phyloP scores from a whole-genome alignment of 768 basidiomycete species.

The Exsudoporus frostii region DNA sequence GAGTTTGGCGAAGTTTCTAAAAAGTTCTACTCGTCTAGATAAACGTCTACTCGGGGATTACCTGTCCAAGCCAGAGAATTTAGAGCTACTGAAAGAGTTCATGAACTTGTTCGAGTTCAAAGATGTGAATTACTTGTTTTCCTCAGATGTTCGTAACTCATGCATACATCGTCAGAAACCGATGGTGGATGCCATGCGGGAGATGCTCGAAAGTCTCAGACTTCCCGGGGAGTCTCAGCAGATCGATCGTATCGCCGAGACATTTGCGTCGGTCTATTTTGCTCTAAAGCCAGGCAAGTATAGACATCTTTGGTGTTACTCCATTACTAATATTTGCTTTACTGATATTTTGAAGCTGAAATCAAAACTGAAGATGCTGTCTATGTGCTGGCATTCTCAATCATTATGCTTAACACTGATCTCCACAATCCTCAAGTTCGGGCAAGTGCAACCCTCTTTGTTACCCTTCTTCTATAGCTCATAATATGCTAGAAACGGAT shows the following conservation, averaged over 20 bases:
- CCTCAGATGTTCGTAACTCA: constrained; percentile 1
- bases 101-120: constrained; percentile 88
- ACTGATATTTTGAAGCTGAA: constrained; percentile 53
- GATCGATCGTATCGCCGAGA: constrained; percentile 90
- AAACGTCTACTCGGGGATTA: constrained; percentile 94
- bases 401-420: constrained; percentile 99
- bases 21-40: constrained; percentile 79
- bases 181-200: constrained; percentile 93
- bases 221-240: constrained; percentile 95
- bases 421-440: constrained; percentile 91
- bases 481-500: constrained; percentile 74
- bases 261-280: constrained; percentile 90
- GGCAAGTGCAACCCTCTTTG: constrained; percentile 42
- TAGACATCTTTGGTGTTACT: neutral
- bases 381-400: constrained; percentile 90
- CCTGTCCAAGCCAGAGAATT: constrained; percentile 83
- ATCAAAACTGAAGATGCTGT: constrained; percentile 90
- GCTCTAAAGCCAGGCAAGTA: constrained; percentile 70
- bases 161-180: constrained; percentile 60
- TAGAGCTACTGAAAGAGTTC: constrained; percentile 82
- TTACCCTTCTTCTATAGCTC: neutral
- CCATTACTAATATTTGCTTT: neutral
- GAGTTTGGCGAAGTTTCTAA: constrained; percentile 83
- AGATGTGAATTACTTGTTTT: constrained; percentile 50
- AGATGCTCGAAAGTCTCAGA: constrained; percentile 89